These are phyloP conservation scores for Vicia villosa DNA, from an alignment of 306 rosid genomes.

Conservation along the genomic window DNA sequence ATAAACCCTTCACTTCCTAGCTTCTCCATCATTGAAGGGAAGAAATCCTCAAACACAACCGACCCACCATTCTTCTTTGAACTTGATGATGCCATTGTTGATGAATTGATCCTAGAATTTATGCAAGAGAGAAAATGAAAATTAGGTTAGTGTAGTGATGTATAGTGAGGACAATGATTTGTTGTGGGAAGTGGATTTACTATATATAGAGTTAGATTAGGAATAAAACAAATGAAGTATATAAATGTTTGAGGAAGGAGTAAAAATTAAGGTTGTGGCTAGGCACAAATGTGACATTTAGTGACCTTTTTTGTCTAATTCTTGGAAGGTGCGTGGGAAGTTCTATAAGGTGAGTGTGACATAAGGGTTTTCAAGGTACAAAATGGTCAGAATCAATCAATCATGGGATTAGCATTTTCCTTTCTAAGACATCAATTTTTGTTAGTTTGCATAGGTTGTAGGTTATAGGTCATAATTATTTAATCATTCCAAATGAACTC, in stretches of 20 bases:
- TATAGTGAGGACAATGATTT: background rate
- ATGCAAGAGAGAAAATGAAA: background rate
- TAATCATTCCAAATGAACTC: no score
- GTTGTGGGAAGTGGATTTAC: background rate
- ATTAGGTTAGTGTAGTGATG: background rate
- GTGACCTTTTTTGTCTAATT: background rate
- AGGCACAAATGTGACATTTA: background rate
- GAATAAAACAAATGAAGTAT: background rate
- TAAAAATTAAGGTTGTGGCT: slow-evolving; percentile 1
- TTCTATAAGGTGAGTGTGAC: slow-evolving; percentile 9
- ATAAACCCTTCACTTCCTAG: slow-evolving; percentile 74
- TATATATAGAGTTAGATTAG: slow-evolving; percentile 35
- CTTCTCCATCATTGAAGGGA: slow-evolving; percentile 75
- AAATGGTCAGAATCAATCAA: background rate
- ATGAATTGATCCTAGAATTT: no score
- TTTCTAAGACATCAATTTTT: background rate
- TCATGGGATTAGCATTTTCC: background rate
- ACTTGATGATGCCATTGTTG: slow-evolving; percentile 46
- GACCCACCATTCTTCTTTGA: slow-evolving; percentile 35
- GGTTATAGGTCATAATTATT: background rate
- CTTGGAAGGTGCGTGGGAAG: slow-evolving; percentile 23
- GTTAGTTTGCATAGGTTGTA: background rate
- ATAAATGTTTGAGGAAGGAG: slow-evolving; percentile 31
- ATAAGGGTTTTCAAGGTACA: background rate
- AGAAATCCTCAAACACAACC: slow-evolving; percentile 65